Percentiles rank a stretch among this genome's conserved stretches.
These are phyloP conservation scores for Ailanthus altissimus DNA, from an alignment of 345 rosid genomes.

Conservation along the genomic window DNA sequence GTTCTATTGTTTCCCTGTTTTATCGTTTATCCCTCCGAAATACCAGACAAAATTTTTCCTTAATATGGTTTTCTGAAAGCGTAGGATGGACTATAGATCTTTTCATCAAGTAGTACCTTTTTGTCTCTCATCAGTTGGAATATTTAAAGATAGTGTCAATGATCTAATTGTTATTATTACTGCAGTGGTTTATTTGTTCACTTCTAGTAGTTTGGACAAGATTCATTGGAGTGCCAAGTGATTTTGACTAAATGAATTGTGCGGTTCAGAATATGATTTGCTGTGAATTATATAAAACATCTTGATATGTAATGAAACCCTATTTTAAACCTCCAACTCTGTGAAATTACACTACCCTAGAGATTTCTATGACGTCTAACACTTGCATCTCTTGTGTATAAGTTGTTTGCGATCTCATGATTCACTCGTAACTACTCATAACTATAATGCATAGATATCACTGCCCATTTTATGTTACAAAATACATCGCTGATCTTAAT, in stretches of 20 bases:
- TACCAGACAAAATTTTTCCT: too few relatives aligned
- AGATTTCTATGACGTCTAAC: not conserved
- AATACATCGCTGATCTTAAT: not conserved
- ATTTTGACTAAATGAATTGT: not conserved
- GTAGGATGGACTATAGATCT: too few relatives aligned
- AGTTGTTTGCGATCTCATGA: not conserved
- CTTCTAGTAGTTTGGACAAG: not conserved
- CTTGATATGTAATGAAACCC: not conserved
- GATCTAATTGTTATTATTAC: too few relatives aligned
- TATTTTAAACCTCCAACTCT: not conserved
- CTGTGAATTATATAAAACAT: not conserved
- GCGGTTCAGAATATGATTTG: not conserved
- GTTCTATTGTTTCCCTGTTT: not conserved
- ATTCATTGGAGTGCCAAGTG: not conserved
- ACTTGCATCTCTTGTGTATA: not conserved
- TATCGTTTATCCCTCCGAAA: too few relatives aligned
- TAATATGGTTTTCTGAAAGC: too few relatives aligned
- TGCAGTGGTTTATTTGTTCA: not conserved
- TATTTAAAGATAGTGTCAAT: too few relatives aligned
- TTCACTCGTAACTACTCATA: conserved; percentile 6
- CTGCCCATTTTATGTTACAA: not conserved
- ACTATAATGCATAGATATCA: not conserved
- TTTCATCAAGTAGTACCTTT: too few relatives aligned
- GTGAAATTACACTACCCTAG: not conserved
- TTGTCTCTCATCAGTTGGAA: too few relatives aligned